phyloP scores from a whole-genome alignment of 345 rosid genomes.

The Lepidium didymum region DNA sequence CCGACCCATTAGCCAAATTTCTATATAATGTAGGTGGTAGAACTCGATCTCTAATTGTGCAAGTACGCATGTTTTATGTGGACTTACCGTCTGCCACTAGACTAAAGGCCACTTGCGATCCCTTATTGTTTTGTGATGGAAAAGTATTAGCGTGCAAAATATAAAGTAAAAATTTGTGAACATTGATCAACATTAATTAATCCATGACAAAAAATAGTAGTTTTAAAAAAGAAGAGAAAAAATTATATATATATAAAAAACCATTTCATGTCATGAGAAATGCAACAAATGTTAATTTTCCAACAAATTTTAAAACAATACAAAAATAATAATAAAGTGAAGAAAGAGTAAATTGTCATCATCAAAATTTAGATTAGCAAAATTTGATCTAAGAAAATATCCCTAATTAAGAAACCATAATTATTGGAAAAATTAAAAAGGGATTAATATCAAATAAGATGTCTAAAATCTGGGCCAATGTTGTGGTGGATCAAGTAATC shows the following conservation, averaged over 20 bases:
- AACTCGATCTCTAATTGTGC: too few species aligned
- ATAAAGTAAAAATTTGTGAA: background rate
- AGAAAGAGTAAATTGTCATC: conserved; percentile 3
- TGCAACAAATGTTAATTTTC: conserved; percentile 4
- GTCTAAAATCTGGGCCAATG: conserved; percentile 76
- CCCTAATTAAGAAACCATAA: conserved; percentile 14
- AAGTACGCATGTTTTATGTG: too few species aligned
- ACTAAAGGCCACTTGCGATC: too few species aligned
- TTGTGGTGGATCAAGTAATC: conserved; percentile 86
- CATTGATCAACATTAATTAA: background rate
- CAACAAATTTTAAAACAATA: conserved; percentile 6
- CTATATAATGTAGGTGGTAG: too few species aligned
- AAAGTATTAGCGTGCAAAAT: background rate
- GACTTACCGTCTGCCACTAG: too few species aligned
- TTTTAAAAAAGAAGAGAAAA: background rate
- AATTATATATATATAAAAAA: background rate
- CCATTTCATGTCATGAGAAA: conserved; percentile 7
- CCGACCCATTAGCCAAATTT: too few species aligned
- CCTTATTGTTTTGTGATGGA: background rate
- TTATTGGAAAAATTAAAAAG: conserved; percentile 25
- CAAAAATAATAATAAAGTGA: background rate
- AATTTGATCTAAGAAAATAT: conserved; percentile 21
- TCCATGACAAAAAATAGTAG: background rate
- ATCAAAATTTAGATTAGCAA: conserved; percentile 28
- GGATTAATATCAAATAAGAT: conserved; percentile 43